Evolutionary conservation across 129 eudicot species (phyloP), one percentile per base, ranked within the genome.

Genomic region (Sambucus nigra): DNA sequence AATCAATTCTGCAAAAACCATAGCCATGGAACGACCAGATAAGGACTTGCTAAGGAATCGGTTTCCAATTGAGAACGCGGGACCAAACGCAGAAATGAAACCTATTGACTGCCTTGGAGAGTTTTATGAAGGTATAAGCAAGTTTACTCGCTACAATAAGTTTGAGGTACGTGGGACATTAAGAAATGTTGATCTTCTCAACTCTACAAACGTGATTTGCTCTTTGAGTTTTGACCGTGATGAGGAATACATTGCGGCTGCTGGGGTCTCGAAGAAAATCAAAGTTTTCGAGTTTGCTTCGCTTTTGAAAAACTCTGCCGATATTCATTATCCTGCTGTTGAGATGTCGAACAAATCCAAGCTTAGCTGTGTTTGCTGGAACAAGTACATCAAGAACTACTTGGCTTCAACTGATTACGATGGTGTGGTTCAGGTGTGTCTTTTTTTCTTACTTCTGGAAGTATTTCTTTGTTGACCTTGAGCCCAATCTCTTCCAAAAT

Each of bases 211-310:
- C 54, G 75, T 77, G 24, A 69, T 84, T 8, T 57, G 77, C 51
- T 80, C 94, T 31, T 59, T 84, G 73, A 69, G 84, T 61, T 80
- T 84, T 65, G 81, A 84, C 53, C 75, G 69, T 8, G 84, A 84
- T 33, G 94, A 80, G 58, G 83, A 80, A 31, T 73, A 63, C 57
- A 23, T 84, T 40, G 94, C 88, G 57, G 64, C 76, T 22, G 88
- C 69, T 33, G 94, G 84, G 52, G 79, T 71, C 38, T 80, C 79
- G 12, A 76, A 80, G 72, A 80, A 73, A 52, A 84, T 84, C 22
- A 84, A 84, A 60, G 66, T 84, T 29, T 80, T 54, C 57, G 88
- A 84, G 15, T 69, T 72, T 31, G 42, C 22, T 35, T 28, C 78
- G 4, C 73, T 80, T 39, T 46, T 76, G 24, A 41, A 69, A 60